Evolutionary conservation across 228 moss, liverwort and hornwort species (phyloP).

Genomic region (Sphagnum fallax): DNA sequence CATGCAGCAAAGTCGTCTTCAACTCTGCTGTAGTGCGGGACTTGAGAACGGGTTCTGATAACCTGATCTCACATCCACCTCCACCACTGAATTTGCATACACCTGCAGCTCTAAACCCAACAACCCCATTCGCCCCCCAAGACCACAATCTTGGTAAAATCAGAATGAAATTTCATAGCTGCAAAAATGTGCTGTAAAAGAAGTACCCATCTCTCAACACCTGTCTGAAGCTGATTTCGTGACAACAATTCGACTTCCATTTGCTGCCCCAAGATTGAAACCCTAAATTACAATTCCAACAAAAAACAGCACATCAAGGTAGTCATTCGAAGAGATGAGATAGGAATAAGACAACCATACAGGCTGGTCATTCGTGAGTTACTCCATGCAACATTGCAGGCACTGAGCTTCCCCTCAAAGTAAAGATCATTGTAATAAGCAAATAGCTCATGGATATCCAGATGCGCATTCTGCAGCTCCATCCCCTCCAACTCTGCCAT

Average conservation of each 20-base stretch:
- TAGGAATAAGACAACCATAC: conserved; percentile 5
- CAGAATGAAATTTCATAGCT: no score
- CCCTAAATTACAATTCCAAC: no score
- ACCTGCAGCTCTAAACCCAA: conserved; percentile 22
- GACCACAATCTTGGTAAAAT: no score
- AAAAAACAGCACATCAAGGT: no score
- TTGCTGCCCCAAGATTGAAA: no score
- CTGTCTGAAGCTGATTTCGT: no score
- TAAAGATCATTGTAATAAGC: conserved; percentile 28
- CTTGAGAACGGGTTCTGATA: conserved; percentile 38
- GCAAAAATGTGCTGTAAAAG: no score
- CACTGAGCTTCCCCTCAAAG: conserved; percentile 23
- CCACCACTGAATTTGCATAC: conserved; percentile 18
- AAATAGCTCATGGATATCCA: conserved; percentile 27
- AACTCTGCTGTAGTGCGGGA: conserved; percentile 27
- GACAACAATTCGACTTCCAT: no score
- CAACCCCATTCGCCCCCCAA: no score
- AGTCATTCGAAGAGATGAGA: no score
- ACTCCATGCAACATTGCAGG: conserved; percentile 27
- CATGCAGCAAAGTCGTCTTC: conserved; percentile 37
- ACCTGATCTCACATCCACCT: conserved; percentile 29
- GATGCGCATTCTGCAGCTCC: conserved; percentile 23
- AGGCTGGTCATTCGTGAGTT: conserved; percentile 22
- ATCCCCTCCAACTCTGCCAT: not conserved
- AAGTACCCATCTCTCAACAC: no score